A percentile compares a stretch with the other conserved stretches of the same genome.
phyloP scores from a whole-genome alignment of 1,284 basidiomycete species.

The Inonotus hispidus region DNA sequence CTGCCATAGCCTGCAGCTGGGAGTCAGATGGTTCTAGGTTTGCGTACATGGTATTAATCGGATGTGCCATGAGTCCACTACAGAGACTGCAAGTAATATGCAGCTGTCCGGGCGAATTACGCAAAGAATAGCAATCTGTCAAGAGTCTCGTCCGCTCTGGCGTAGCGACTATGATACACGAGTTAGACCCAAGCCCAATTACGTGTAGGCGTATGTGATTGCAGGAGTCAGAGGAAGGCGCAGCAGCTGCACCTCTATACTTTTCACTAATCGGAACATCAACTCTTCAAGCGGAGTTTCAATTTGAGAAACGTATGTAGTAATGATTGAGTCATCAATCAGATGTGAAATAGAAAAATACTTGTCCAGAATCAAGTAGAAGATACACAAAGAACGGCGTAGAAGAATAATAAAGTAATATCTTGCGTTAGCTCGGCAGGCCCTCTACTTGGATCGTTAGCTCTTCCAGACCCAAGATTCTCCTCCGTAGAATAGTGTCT shows the following conservation, averaged over 20 bases:
- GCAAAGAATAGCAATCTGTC: too few species aligned
- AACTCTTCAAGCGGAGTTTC: background rate
- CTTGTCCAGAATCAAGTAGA: background rate
- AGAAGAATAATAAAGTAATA: background rate
- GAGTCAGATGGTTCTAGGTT: too few species aligned
- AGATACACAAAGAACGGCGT: conserved; percentile 5
- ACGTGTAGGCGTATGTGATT: background rate
- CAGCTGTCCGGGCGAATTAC: too few species aligned
- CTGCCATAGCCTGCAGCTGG: too few species aligned
- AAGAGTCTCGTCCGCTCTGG: too few species aligned
- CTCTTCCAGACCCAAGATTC: conserved; percentile 79
- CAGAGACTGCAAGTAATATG: too few species aligned
- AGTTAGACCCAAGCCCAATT: background rate
- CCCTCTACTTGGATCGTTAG: conserved; percentile 79
- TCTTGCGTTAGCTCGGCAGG: background rate
- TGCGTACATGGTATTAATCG: too few species aligned
- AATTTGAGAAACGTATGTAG: background rate
- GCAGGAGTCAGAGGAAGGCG: background rate
- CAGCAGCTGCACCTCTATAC: background rate
- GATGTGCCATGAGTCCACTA: too few species aligned
- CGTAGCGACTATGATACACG: background rate
- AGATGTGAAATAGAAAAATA: background rate
- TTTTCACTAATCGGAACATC: background rate
- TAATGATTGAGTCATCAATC: too few species aligned
- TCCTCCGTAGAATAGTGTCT: conserved; percentile 60